These are phyloP conservation scores for Medicago lupulina DNA, from an alignment of 306 rosid genomes.

Conservation along the genomic window DNA sequence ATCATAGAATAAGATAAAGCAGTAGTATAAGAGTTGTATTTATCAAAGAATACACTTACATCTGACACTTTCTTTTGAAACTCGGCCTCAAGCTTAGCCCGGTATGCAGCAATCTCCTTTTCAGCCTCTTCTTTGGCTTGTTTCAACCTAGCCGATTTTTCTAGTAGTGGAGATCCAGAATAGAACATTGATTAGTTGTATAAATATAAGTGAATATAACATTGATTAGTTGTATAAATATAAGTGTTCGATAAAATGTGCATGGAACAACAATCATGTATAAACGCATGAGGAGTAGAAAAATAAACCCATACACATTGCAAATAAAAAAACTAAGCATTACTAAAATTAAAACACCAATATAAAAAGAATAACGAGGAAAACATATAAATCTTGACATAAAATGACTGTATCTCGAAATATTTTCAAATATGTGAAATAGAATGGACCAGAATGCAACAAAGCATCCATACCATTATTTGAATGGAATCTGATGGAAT, in stretches of 20 bases:
- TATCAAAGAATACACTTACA: conserved; percentile 47
- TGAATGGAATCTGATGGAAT: background rate
- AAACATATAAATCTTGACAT: conserved; percentile 3
- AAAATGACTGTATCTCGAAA: background rate
- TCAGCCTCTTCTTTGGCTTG: conserved; percentile 97
- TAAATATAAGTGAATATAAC: no score
- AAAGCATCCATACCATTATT: background rate
- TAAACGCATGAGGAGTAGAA: background rate
- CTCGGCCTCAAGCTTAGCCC: conserved; percentile 78
- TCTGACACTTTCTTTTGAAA: conserved; percentile 83
- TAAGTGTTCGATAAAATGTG: conserved; percentile 3
- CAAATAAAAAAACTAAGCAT: background rate
- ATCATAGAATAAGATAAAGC: background rate
- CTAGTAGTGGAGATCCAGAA: conserved; percentile 48
- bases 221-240: conserved; percentile 16
- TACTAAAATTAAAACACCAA: conserved; percentile 10
- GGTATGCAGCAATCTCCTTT: conserved; percentile 77
- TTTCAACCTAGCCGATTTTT: conserved; percentile 87
- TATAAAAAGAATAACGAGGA: background rate
- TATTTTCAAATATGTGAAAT: background rate
- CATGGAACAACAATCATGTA: conserved; percentile 20
- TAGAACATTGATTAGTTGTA: background rate
- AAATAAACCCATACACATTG: background rate
- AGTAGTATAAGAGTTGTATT: background rate
- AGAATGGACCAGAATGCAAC: background rate